phyloP scores from a whole-genome alignment of 1,139 yeast species.

The Yamadazyma kanchanaburiensis region DNA sequence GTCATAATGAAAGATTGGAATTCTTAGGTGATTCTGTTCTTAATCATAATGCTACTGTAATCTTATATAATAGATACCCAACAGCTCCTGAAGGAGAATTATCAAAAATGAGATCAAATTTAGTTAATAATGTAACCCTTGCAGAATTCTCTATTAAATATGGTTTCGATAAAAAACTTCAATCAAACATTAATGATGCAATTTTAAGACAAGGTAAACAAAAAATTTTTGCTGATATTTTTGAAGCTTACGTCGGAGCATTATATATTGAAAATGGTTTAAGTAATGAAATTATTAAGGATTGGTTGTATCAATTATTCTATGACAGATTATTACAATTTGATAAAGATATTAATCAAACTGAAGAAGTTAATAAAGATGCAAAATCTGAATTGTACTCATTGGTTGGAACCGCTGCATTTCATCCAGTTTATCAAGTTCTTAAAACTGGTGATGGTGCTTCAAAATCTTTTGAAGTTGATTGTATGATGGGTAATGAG shows the following conservation, averaged over 20 bases:
- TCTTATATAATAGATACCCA: conserved; percentile 66
- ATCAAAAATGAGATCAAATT: conserved; percentile 63
- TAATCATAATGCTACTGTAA: conserved; percentile 66
- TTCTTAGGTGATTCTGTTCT: conserved; percentile 90
- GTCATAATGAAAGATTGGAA: conserved; percentile 88
- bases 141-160: conserved; percentile 70
- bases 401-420: conserved; percentile 70
- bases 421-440: conserved; percentile 63
- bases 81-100: conserved; percentile 78
- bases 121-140: conserved; percentile 74
- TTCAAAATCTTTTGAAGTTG: conserved; percentile 52
- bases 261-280: conserved; percentile 58
- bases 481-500: conserved; percentile 60
- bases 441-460: conserved; percentile 53
- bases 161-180: conserved; percentile 61
- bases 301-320: conserved; percentile 60
- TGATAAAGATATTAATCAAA: conserved; percentile 23
- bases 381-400: conserved; percentile 82
- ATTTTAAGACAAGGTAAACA: conserved; percentile 35
- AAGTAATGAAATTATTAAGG: conserved; percentile 42
- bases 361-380: conserved; percentile 45
- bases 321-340: conserved; percentile 24
- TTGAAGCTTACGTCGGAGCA: conserved; percentile 92
- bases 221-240: conserved; percentile 70
- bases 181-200: conserved; percentile 41